Base-by-base conservation (phyloP, 495 filamentous ascomycete genomes). In the Annulohypoxylon stygium region DNA sequence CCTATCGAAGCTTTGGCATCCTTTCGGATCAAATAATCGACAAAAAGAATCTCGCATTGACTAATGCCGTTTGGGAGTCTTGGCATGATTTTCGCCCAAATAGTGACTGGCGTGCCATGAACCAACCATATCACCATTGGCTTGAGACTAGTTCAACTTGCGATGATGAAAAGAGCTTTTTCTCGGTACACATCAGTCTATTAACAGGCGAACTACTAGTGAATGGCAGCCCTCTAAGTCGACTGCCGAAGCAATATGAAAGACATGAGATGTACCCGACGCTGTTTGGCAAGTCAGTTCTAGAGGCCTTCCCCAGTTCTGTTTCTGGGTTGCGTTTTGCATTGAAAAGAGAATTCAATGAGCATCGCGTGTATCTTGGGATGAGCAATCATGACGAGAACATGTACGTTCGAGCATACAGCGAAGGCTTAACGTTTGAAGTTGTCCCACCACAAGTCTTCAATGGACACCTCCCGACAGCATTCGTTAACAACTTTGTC, bases 121-220 rank as follows among this genome's bases (percentile, higher is more conserved):
- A 23, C 4, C 23, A 16, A 8, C 55, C 71, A 8, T 45, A 66
- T 63, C 34, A 70, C 37, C 62, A 77, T 20, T 78, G 76, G 74
- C 41, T 78, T 2, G 12, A 60, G 8, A 69, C 20, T 4, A 50
- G 54, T 33, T 76, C 69, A 47, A 66, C 50, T 14, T 64, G 7
- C n/a, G n/a, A 23, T 30, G 57, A 43, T 30, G 20, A 14, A 12
- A 65, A 43, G 3, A 48, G 36, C 5, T 7, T 41, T 2, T 59
- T 80, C 6, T 14, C 20, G 1, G 80, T 90, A 2, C 81, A 86
- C 23, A 88, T 81, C 71, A 88, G 90, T 71, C 43, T 89, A 4
- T 74, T 91, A 18, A 86, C 81, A 1, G 88, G 88, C 0, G 78
- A 84, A 36, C 81, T 92, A 2, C 83, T 91, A 20, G 81, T 91